Evolutionary conservation across 2,329 filamentous ascomycete genomes (phyloP), one percentile per base, ranked within the genome.

Genomic region (Penicillium aurantiogriseum): DNA sequence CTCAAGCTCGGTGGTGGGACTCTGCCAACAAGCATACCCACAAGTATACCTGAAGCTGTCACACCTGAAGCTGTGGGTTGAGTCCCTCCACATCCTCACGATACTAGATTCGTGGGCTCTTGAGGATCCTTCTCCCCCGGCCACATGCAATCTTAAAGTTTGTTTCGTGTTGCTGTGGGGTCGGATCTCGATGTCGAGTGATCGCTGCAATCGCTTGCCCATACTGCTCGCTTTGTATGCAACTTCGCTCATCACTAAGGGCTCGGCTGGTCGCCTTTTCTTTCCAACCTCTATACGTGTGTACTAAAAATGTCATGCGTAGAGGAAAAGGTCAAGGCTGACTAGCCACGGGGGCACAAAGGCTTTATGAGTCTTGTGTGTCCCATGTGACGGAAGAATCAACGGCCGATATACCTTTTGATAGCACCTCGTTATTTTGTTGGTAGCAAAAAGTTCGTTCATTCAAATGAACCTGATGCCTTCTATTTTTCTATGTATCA

Each of bases 1-100:
- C 74, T 72, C 38, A 73, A 69, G 58, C 58, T 76, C 21, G 56
- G 71, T 29, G 75, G 76, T 11, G 58, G 54, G 19, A 52, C 60
- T 17, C 29, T 70, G 21, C 68, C 69, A 10, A 58, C 64, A 45
- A 59, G 27, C 6, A 45, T 31, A 54, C 49, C 63, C 47, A 27
- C 57, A 55, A 25, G 54, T 47, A 47, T 47, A 47, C 45, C 45
- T 3, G 45, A 36, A 11, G 15, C 5, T 25, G 45, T 69, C 31
- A 62, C 63, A 27, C 65, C 67, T 53, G 66, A 67, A 60, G 63
- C 61, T 46, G 63, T 66, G 51, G 71, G 62, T 51, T 73, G 71
- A 74, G 56, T 46, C 31, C 50, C 51, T 38, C 53, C 50, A 36
- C 39, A 51, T 42, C 49, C 56, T 64, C 62, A 59, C 63, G 67